These are phyloP conservation scores for Aleurites moluccanus DNA, from an alignment of 441 rosid genomes.

Conservation along the genomic window DNA sequence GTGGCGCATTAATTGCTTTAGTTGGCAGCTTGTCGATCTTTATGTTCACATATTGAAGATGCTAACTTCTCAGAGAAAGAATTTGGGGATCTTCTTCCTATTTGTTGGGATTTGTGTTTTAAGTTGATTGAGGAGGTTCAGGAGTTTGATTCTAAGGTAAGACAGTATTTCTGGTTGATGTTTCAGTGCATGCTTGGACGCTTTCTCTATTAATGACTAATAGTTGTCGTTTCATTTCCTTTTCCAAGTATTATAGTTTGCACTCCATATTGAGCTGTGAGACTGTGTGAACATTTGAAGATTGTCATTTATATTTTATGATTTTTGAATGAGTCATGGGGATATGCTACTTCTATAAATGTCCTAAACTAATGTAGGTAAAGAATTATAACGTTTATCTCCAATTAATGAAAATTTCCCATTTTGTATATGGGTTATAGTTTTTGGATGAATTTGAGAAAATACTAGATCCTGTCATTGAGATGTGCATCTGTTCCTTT, in stretches of 20 bases:
- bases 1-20: conserved; percentile 37
- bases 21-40: conserved; percentile 98
- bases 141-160: conserved; percentile 98
- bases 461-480: background rate
- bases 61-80: conserved; percentile 81
- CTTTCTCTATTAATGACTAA: background rate
- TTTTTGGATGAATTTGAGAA: background rate
- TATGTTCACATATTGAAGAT: conserved; percentile 94
- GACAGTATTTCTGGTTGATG: conserved; percentile 7
- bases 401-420: background rate
- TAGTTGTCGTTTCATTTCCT: background rate
- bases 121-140: conserved; percentile 91
- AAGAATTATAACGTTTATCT: conserved; percentile 1
- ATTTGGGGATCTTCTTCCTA: conserved; percentile 86
- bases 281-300: background rate
- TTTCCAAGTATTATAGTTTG: background rate
- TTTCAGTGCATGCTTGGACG: background rate
- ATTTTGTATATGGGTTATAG: background rate
- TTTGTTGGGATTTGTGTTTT: conserved; percentile 92
- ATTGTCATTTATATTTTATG: background rate
- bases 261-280: background rate
- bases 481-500: background rate
- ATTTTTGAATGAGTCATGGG: background rate
- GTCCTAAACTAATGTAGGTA: background rate
- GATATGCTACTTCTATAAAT: background rate